Evolutionary conservation across 139 green algal genomes (phyloP).

Genomic region (Chlamydomonas incerta): DNA sequence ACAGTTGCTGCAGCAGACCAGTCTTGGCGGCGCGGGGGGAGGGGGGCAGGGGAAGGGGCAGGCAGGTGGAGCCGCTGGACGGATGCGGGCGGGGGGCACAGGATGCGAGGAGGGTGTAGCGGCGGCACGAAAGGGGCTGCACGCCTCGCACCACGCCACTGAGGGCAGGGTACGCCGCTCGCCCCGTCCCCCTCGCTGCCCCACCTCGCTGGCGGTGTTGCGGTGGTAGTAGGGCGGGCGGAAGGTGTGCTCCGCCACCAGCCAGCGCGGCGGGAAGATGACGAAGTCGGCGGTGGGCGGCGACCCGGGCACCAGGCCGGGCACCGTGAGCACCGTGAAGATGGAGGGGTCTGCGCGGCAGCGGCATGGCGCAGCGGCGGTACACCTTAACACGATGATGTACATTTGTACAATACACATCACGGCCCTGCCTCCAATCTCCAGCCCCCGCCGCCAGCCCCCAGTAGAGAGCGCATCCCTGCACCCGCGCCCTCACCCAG

Average conservation of each 20-base stretch:
- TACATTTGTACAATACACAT: no score
- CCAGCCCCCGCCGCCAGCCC: no score
- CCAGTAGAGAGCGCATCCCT: neutral
- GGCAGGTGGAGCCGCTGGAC: no score
- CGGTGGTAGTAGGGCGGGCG: constrained; percentile 92
- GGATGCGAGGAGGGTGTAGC: neutral
- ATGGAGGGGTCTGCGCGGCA: constrained; percentile 89
- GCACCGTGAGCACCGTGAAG: constrained; percentile 94
- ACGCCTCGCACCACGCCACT: no score
- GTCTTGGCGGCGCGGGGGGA: no score
- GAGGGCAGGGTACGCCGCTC: no score
- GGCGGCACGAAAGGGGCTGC: neutral
- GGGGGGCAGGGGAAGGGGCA: no score
- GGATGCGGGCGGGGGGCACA: neutral
- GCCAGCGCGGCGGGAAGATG: constrained; percentile 94
- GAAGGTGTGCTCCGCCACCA: constrained; percentile 94
- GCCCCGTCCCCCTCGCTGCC: neutral
- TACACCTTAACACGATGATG: no score
- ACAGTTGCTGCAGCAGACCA: no score
- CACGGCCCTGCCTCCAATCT: no score
- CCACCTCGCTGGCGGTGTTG: constrained; percentile 20
- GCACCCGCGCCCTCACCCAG: neutral
- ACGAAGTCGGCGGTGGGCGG: constrained; percentile 87
- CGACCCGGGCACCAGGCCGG: constrained; percentile 47
- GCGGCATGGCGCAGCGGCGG: no score